phyloP scores from a whole-genome alignment of 2,329 filamentous ascomycete species.

The Chaetoscypha palmicola region DNA sequence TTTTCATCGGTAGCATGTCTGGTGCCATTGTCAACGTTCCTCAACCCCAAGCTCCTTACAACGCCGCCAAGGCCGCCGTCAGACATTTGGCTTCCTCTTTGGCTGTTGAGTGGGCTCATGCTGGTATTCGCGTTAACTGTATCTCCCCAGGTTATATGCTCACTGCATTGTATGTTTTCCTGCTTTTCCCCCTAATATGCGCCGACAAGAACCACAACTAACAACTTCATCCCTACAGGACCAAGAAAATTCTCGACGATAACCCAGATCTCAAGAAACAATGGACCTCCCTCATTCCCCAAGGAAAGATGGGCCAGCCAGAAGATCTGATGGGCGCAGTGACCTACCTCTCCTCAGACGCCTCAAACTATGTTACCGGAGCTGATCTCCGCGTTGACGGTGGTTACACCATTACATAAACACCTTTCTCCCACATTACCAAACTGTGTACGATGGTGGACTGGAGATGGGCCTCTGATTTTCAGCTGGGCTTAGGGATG shows the following conservation, averaged over 20 bases:
- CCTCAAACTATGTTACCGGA: constrained; percentile 52
- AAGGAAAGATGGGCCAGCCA: constrained; percentile 87
- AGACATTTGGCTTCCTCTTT: constrained; percentile 80
- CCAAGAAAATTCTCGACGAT: constrained; percentile 88
- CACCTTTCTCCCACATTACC: neutral
- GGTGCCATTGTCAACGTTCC: constrained; percentile 91
- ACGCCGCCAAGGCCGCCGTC: constrained; percentile 86
- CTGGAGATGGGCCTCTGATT: no score
- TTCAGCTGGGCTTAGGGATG: no score
- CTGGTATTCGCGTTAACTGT: constrained; percentile 87
- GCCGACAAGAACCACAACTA: constrained; percentile 13
- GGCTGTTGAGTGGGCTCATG: constrained; percentile 88
- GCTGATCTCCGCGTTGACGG: constrained; percentile 59
- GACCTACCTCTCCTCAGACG: constrained; percentile 54
- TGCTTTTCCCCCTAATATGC: neutral
- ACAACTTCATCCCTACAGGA: constrained; percentile 50
- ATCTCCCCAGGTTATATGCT: constrained; percentile 96
- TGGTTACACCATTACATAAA: constrained; percentile 75
- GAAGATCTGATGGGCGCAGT: constrained; percentile 92
- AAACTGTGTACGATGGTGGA: neutral
- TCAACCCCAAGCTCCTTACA: constrained; percentile 89
- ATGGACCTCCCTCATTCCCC: constrained; percentile 88
- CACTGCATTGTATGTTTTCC: constrained; percentile 74
- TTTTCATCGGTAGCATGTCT: constrained; percentile 94
- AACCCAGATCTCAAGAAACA: constrained; percentile 83